A percentile compares a stretch with the other conserved stretches of the same genome.
These are phyloP conservation scores for Citrus glauca DNA, from an alignment of 345 rosid genomes.

Conservation along the genomic window DNA sequence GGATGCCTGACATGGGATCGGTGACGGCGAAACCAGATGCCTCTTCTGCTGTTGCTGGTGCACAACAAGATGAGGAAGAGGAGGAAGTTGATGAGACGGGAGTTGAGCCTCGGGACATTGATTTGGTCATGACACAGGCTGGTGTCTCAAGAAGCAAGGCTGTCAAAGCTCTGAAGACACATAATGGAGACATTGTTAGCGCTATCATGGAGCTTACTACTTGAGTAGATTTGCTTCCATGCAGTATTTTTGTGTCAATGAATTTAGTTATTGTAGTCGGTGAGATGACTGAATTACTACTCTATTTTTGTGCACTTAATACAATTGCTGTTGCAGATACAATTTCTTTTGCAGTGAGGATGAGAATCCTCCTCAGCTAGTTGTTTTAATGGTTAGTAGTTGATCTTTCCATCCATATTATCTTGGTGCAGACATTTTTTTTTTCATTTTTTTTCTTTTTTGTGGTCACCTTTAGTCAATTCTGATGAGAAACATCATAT, in stretches of 20 bases:
- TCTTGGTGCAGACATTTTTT: too few relatives aligned
- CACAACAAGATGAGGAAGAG: slow-evolving; percentile 14
- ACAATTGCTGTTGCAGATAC: not conserved
- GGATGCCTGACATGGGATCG: not conserved
- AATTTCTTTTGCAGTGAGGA: not conserved
- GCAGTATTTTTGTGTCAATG: not conserved
- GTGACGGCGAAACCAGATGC: slow-evolving; percentile 22
- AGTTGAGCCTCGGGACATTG: slow-evolving; percentile 3
- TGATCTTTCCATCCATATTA: too few relatives aligned
- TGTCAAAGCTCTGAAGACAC: slow-evolving; percentile 71
- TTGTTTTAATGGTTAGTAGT: not conserved
- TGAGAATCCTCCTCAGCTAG: not conserved
- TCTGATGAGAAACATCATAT: too few relatives aligned
- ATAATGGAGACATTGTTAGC: slow-evolving; percentile 80
- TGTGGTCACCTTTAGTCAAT: too few relatives aligned
- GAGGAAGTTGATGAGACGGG: slow-evolving; percentile 5
- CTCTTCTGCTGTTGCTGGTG: slow-evolving; percentile 25
- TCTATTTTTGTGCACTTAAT: not conserved
- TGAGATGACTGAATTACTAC: not conserved
- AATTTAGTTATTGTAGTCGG: not conserved
- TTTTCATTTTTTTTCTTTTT: too few relatives aligned
- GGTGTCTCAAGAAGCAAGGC: slow-evolving; percentile 41
- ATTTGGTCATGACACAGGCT: slow-evolving; percentile 2
- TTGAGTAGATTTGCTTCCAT: not conserved
- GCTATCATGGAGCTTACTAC: slow-evolving; percentile 87